Evolutionary conservation across 1,284 basidiomycete genomes (phyloP).

Genomic region (Austropuccinia psidii): DNA sequence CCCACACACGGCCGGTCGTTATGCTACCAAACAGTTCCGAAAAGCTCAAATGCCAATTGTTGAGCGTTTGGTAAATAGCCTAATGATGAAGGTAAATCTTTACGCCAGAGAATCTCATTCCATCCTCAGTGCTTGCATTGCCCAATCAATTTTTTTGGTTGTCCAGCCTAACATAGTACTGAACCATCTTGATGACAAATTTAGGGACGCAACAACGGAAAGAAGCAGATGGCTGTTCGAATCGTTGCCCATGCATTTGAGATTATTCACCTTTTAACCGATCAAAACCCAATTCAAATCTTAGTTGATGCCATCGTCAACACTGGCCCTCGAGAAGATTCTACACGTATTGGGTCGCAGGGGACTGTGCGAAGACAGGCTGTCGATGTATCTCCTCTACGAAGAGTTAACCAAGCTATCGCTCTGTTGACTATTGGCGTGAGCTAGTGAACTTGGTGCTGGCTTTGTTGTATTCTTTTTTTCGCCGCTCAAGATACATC

Average conservation of each 20-base stretch:
- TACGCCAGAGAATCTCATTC: not conserved
- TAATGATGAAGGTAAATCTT: slow-evolving; percentile 46
- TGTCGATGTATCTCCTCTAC: slow-evolving; percentile 97
- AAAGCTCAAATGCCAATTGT: slow-evolving; percentile 99
- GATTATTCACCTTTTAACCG: slow-evolving; percentile 99
- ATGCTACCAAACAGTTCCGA: slow-evolving; percentile 99
- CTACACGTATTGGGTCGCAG: slow-evolving; percentile 98
- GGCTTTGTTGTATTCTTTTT: not conserved
- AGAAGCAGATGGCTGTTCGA: slow-evolving; percentile 98
- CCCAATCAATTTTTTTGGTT: not conserved
- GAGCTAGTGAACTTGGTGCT: not conserved
- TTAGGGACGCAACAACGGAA: slow-evolving; percentile 99
- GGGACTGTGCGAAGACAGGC: slow-evolving; percentile 99
- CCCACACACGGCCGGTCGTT: slow-evolving; percentile 95
- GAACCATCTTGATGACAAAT: slow-evolving; percentile 53
- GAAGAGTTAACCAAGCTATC: slow-evolving; percentile 96
- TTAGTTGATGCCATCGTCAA: slow-evolving; percentile 99
- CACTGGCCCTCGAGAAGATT: slow-evolving; percentile 99
- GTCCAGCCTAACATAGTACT: not conserved
- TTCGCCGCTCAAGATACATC: not conserved
- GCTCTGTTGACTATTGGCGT: slow-evolving; percentile 82
- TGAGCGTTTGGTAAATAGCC: slow-evolving; percentile 97
- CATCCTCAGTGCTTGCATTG: not conserved
- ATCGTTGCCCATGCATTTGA: slow-evolving; percentile 99
- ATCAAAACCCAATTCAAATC: slow-evolving; percentile 99